Conservation (phyloP, 768 basidiomycete species). For the Amanita exitialis region DNA sequence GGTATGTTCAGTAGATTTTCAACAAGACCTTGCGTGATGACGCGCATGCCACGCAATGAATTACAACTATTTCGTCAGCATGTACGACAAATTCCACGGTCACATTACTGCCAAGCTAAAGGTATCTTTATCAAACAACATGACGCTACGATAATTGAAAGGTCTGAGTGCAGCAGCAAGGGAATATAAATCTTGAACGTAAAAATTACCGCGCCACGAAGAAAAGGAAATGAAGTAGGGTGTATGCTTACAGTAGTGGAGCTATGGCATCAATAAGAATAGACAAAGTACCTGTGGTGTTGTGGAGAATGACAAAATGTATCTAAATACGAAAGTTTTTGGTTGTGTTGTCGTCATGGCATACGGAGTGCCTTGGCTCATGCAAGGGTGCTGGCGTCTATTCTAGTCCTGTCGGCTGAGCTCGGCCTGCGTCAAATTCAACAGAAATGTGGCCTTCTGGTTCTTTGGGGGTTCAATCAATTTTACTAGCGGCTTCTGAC, state of each 20-base stretch:
- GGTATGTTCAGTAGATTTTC: no score
- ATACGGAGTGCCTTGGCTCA: background rate
- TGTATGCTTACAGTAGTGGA: slow-evolving; percentile 3
- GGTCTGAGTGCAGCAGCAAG: background rate
- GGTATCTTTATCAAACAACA: background rate
- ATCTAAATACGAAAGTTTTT: background rate
- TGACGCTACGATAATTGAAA: background rate
- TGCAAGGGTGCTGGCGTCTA: background rate
- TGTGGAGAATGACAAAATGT: background rate
- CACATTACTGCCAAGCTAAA: background rate
- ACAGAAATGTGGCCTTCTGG: slow-evolving; percentile 57
- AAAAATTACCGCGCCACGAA: background rate
- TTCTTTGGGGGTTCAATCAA: slow-evolving; percentile 74
- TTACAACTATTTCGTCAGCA: no score
- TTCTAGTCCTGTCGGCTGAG: slow-evolving; percentile 51
- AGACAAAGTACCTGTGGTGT: background rate
- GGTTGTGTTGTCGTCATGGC: background rate
- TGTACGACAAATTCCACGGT: background rate
- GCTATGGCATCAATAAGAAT: background rate
- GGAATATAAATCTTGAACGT: background rate
- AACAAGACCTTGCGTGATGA: no score
- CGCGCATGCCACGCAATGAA: no score
- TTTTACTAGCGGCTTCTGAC: slow-evolving; percentile 46
- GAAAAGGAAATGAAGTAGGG: background rate
- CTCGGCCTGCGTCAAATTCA: slow-evolving; percentile 79